Evolutionary conservation across 768 basidiomycete species (phyloP), one percentile per base, ranked within the genome.

Genomic region (Tylopilus rubrobrunneus): DNA sequence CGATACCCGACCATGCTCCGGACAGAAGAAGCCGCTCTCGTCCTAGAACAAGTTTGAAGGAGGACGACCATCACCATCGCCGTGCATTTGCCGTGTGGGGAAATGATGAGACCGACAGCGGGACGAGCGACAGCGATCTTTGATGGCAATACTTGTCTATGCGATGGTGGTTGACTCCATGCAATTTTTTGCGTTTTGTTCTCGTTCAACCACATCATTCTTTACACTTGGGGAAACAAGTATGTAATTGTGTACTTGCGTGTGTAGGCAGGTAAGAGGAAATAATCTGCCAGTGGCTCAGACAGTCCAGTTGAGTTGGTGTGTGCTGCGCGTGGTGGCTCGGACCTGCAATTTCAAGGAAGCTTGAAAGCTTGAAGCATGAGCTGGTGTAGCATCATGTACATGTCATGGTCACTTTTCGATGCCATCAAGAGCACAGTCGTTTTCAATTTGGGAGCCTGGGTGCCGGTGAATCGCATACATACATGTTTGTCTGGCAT

Each of bases 51-150:
- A 56, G 34, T 39, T 43, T 45, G 40, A 63, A 27, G 47, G 71
- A 66, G 29, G 52, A 52, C 27, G 65, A 67, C 19, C 63, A 62
- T 34, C 65, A 69, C 27, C 64, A 66, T 29, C 77, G 68, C 44
- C 75, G 82, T 34, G 85, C 87, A 8, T 93, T 93, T 62, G 91
- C 92, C 19, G 88, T 89, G 11, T 90, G 84, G 82, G 92, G 91
- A 1, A 86, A 90, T 39, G 91, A 93, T 64, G 91, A 92, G 69
- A 92, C 87, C 51, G 91, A 93, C 60, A 89, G 87, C 65, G 86
- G 85, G 62, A 78, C 88, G 14, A 91, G 89, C 57, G 89, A 91
- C 62, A 84, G 78, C 48, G 85, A 86, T 53, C 64, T 63, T 28
- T 76, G 59, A 71, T 6, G 19, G 39, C 33, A 6, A 2, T 5